phyloP scores from a whole-genome alignment of 345 rosid genomes.

The Salix dunnii region DNA sequence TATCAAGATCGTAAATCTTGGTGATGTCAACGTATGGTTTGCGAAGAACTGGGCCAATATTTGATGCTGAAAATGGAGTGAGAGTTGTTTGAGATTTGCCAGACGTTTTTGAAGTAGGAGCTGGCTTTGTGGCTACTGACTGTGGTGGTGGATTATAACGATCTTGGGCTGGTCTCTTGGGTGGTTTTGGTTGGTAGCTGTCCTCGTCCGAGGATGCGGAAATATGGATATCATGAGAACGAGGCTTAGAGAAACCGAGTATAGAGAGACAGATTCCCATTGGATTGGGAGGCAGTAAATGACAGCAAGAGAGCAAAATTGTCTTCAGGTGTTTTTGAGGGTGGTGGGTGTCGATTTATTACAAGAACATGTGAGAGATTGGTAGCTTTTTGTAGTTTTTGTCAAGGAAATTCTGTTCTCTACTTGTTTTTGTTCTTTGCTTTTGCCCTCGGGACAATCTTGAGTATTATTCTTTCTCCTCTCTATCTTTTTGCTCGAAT shows the following conservation, averaged over 20 bases:
- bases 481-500: background rate
- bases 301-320: background rate
- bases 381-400: background rate
- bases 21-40: slow-evolving; percentile 23
- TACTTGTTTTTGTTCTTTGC: slow-evolving; percentile 17
- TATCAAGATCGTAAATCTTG: slow-evolving; percentile 16
- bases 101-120: slow-evolving; percentile 11
- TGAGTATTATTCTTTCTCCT: slow-evolving; percentile 11
- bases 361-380: background rate
- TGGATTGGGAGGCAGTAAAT: background rate
- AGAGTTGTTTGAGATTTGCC: background rate
- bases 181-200: slow-evolving; percentile 25
- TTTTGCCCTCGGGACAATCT: slow-evolving; percentile 8
- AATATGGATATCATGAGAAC: slow-evolving; percentile 53
- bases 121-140: background rate
- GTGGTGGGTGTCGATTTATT: background rate
- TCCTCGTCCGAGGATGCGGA: slow-evolving; percentile 32
- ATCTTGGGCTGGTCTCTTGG: slow-evolving; percentile 23
- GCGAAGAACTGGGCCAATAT: slow-evolving; percentile 29
- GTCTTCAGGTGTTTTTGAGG: background rate
- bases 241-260: slow-evolving; percentile 38
- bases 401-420: background rate
- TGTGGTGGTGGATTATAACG: background rate
- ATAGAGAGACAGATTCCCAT: slow-evolving; percentile 56
- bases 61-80: slow-evolving; percentile 19